Base-by-base conservation (phyloP, 1,139 yeast genomes). In the Yamadazyma kanchanaburiensis region DNA sequence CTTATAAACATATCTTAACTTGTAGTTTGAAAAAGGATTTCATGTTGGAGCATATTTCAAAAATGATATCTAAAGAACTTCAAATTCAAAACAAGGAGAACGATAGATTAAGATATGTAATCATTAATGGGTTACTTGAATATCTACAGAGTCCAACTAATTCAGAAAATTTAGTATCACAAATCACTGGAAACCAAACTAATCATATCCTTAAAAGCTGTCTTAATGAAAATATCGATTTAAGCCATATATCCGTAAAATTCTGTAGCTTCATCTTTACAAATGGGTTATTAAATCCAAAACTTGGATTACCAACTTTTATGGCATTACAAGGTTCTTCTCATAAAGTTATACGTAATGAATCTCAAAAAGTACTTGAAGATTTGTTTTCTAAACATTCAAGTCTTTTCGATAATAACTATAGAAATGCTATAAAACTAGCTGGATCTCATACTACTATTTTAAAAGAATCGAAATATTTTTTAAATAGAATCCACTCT, bases 261-360 rank as follows among this genome's bases (percentile, higher is more conserved):
- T 74, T 80, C 40, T 48, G 85, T 22, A 74, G 68, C 33, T 51
- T 74, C 26, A 70, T 81, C 15, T 66, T 81, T 3, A 64, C 65
- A n/a, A n/a, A n/a, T n/a, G 95, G 95, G 0, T 80, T 75, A 52
- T 83, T 82, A 1, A 85, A 82, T 46, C 95, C 95, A 1, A 74
- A 81, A 33, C 46, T 67, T 5, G 77, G 88, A 42, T 71, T 80
- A 9, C 73, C 89, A 0, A 79, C 87, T 0, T 64, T 84, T 2
- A 70, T 86, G 33, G 91, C 91, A 0, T 58, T 87, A 24, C 78
- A 80, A 37, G 68, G 85, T 0, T 76, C 87, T 1, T 53, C 62
- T 0, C 56, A 61, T 16, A 48, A 48, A 2, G 52, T 55, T n/a
- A 61, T 82, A 16, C 59, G 69, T 21, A 52, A 52, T 2, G 55